phyloP scores from a whole-genome alignment of 2,329 filamentous ascomycete species.

The Trichoderma sp. region DNA sequence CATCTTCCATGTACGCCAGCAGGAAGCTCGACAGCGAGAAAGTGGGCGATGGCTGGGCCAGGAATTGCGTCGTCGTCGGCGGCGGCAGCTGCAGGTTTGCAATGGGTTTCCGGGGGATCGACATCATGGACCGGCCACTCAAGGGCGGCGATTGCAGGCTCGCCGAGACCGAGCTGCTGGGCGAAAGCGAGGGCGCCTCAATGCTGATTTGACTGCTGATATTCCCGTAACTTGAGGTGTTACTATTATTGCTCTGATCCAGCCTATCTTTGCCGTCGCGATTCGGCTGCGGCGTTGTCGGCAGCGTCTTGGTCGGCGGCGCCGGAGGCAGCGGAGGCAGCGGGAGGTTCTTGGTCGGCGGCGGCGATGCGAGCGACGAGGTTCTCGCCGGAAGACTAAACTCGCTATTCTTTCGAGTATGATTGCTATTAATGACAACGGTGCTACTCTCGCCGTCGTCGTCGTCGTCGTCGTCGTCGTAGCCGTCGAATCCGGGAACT shows the following conservation, averaged over 20 bases:
- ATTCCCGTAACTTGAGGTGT: neutral
- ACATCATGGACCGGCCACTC: conserved; percentile 27
- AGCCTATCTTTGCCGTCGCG: conserved; percentile 20
- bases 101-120: conserved; percentile 39
- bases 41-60: conserved; percentile 38
- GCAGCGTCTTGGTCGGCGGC: conserved; percentile 6
- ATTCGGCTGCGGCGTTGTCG: conserved; percentile 7
- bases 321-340: conserved; percentile 9
- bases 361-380: conserved; percentile 9
- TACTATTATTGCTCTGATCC: conserved; percentile 23
- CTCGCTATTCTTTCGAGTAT: conserved; percentile 4
- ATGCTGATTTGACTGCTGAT: conserved; percentile 5
- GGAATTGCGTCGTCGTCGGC: conserved; percentile 26
- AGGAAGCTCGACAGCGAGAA: conserved; percentile 54
- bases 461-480: conserved; percentile 21
- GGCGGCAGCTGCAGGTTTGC: conserved; percentile 18
- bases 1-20: conserved; percentile 52
- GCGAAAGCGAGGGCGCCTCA: conserved; percentile 24
- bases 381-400: conserved; percentile 3
- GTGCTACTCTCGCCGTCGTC: conserved; percentile 16
- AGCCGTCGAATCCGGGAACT: conserved; percentile 38
- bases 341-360: neutral
- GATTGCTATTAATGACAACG: neutral
- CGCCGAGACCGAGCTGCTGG: conserved; percentile 7
- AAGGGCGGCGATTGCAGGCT: conserved; percentile 4